A percentile compares a stretch with the other conserved stretches of the same genome.
These are phyloP conservation scores for Vigna mungo DNA, from an alignment of 306 rosid genomes.

Conservation along the genomic window DNA sequence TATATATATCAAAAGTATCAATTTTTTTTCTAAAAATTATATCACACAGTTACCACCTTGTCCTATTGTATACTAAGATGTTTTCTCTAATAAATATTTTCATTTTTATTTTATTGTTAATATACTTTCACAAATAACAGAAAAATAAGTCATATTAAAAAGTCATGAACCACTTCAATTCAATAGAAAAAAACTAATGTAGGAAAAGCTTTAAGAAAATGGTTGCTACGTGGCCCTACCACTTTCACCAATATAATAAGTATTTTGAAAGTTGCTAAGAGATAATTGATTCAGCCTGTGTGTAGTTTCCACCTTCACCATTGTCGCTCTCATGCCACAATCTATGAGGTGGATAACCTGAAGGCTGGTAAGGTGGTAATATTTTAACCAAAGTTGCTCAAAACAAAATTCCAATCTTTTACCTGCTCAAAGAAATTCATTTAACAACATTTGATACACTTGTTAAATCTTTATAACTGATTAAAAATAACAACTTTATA, in stretches of 20 bases:
- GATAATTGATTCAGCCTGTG: not conserved
- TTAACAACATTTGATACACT: no score
- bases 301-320: not conserved
- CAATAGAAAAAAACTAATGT: not conserved
- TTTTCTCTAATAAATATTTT: not conserved
- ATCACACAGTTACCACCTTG: not conserved
- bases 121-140: not conserved
- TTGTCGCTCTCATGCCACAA: constrained; percentile 47
- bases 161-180: not conserved
- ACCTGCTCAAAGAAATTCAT: no score
- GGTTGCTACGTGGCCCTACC: constrained; percentile 6
- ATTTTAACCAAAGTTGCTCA: constrained; percentile 6
- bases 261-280: not conserved
- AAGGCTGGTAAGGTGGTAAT: not conserved
- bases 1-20: no score
- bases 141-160: not conserved
- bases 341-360: constrained; percentile 70
- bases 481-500: no score
- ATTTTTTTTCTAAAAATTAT: no score
- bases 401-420: no score
- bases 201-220: not conserved
- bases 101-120: not conserved
- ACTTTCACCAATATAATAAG: not conserved
- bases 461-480: no score
- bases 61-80: not conserved